phyloP scores from a whole-genome alignment of 495 filamentous ascomycete species.

The Thermochaetoides thermophila region DNA sequence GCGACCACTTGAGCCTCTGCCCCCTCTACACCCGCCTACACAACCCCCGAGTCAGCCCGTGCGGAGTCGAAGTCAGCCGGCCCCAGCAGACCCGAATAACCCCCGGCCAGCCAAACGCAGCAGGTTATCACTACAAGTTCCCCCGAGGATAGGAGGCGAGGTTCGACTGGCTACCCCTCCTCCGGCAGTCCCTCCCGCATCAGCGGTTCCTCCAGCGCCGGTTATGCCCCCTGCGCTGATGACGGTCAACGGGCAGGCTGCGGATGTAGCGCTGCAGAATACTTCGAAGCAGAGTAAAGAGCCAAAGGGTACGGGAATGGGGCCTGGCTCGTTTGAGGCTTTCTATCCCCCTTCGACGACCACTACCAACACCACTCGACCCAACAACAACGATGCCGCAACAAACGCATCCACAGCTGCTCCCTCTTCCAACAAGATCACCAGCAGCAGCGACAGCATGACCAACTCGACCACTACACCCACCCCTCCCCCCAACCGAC shows the following conservation, averaged over 20 bases:
- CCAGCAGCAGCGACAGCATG: background rate
- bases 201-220: slow-evolving; percentile 1
- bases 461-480: background rate
- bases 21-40: slow-evolving; percentile 5
- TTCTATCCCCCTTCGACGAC: background rate
- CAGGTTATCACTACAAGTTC: slow-evolving; percentile 68
- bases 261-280: slow-evolving; percentile 1
- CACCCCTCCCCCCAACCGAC: background rate
- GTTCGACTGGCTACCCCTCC: slow-evolving; percentile 70
- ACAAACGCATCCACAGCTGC: background rate
- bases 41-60: slow-evolving; percentile 11
- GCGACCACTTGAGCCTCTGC: slow-evolving; percentile 3
- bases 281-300: background rate
- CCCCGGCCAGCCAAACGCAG: slow-evolving; percentile 29
- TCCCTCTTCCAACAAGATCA: slow-evolving; percentile 2
- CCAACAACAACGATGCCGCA: background rate
- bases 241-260: slow-evolving; percentile 47
- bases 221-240: slow-evolving; percentile 27
- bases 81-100: slow-evolving; percentile 12
- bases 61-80: slow-evolving; percentile 14
- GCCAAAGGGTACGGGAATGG: too few species aligned
- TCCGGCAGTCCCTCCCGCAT: slow-evolving; percentile 4
- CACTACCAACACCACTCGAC: background rate
- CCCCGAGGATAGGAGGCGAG: slow-evolving; percentile 53
- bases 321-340: slow-evolving; percentile 3